A percentile compares a stretch with the other conserved stretches of the same genome.
phyloP scores from a whole-genome alignment of 106 monocot species.

The Dendrobium chrysotoxum region DNA sequence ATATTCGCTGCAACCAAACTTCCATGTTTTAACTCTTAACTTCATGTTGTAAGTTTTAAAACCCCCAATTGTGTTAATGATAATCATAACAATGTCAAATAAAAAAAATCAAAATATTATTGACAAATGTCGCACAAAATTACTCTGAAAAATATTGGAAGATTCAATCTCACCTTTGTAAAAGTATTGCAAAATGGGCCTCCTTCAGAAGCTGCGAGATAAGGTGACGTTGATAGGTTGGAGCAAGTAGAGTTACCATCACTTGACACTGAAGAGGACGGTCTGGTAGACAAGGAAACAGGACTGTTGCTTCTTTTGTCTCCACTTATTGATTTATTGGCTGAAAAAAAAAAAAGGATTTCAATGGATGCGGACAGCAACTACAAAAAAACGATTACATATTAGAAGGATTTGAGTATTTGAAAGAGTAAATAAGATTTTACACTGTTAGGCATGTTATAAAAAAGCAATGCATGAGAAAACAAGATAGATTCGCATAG shows the following conservation, averaged over 20 bases:
- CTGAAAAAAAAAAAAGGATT: not conserved
- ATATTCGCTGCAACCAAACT: not conserved
- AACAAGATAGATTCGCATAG: not conserved
- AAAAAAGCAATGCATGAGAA: not conserved
- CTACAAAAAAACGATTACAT: not conserved
- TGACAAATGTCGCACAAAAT: not conserved
- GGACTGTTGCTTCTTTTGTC: not conserved
- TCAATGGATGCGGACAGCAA: not conserved
- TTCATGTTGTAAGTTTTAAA: not conserved
- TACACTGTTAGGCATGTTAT: not conserved
- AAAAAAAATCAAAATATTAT: not conserved
- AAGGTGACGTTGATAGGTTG: slow-evolving; percentile 4
- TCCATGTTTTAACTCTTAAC: not conserved
- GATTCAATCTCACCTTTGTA: slow-evolving; percentile 27
- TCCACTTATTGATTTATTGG: slow-evolving; percentile 4
- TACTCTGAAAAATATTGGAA: slow-evolving; percentile 1
- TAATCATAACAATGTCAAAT: not conserved
- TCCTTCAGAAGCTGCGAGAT: slow-evolving; percentile 5
- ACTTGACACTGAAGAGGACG: slow-evolving; percentile 13
- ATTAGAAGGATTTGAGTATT: not conserved
- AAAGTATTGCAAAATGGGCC: slow-evolving; percentile 8
- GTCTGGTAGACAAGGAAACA: not conserved
- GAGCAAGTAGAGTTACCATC: slow-evolving; percentile 12
- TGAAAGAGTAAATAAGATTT: not conserved
- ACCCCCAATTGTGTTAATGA: not conserved